Base-by-base conservation (phyloP, 192 early-diverging fungal genomes). In the Coemansia sp. region DNA sequence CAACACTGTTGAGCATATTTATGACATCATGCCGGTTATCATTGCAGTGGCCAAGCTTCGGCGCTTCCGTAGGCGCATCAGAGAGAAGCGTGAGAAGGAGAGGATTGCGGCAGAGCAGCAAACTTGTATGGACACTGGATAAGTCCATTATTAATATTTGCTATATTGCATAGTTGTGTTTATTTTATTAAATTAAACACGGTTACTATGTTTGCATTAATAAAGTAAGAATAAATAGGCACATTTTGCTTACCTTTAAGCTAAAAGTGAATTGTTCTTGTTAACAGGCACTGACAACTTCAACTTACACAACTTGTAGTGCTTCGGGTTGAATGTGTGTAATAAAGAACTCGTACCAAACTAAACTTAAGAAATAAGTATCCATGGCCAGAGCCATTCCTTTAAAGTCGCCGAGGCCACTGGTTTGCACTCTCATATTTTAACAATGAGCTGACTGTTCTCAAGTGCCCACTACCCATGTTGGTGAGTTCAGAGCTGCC, bases 1-100 rank as follows among this genome's bases (percentile, higher is more conserved):
- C 19, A 76, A 79, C 62, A 93, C 92, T 22, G 87, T 97, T 63
- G 86, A 90, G 63, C 82, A 78, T 27, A 85, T 88, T 49, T 76
- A 68, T 52, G 75, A 82, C 21, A 82, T 82, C 21, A 72, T 76
- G 66, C 79, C 79, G 0, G 70, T 76, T 23, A 76, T 82, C 19
- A 41, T 63, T 10, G 79, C 79, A 9, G 47, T 82, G 12, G 67
- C 79, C 41, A 82, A 82, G 68, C 70, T 82, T 27, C 75, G 73
- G 4, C 64, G 66, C 39, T 70, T 70, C 54, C 73, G 79, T 49
- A 41, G 62, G n/a, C 66, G 70, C 25, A 69, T 82, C 56, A 61
- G 57, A 17, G 74, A 73, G 41, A 70, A 65, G 48, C 69, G 59
- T 39, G 71, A 76, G 49, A 59, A 38, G 10, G 70, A 77, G 41